These are phyloP conservation scores for Paraphaeosphaeria sporulosa DNA, from an alignment of 2,329 filamentous ascomycete genomes.

Conservation along the genomic window DNA sequence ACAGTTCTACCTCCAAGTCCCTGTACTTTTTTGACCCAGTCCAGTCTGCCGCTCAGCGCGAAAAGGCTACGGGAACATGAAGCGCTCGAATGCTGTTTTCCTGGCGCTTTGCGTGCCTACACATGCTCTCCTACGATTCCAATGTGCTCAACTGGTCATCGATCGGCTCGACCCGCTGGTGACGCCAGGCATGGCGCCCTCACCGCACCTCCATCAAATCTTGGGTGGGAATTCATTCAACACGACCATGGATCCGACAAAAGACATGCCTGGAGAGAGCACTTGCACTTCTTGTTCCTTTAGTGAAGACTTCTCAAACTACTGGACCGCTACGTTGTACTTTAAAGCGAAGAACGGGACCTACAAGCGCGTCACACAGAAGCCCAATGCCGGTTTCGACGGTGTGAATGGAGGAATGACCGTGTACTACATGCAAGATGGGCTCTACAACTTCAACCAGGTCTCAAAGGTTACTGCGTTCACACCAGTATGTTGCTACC, in stretches of 20 bases:
- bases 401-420: slow-evolving; percentile 28
- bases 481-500: no score
- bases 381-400: slow-evolving; percentile 31
- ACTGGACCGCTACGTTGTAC: slow-evolving; percentile 38
- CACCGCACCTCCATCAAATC: slow-evolving; percentile 51
- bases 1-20: no score
- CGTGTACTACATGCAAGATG: slow-evolving; percentile 34
- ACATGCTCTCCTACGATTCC: slow-evolving; percentile 24
- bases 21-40: no score
- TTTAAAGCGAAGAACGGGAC: slow-evolving; percentile 36
- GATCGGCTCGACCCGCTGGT: slow-evolving; percentile 33
- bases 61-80: no score
- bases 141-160: slow-evolving; percentile 20
- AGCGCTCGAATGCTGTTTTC: no score
- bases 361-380: slow-evolving; percentile 28
- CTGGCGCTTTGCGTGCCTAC: slow-evolving; percentile 23
- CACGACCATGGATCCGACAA: slow-evolving; percentile 49
- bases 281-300: slow-evolving; percentile 56
- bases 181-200: slow-evolving; percentile 47
- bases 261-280: slow-evolving; percentile 37
- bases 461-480: no score
- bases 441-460: no score
- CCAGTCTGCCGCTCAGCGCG: no score
- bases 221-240: slow-evolving; percentile 59
- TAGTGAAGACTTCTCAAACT: slow-evolving; percentile 48